Evolutionary conservation across 176 grass and related monocot species (phyloP).

Genomic region (Carex cristatella): DNA sequence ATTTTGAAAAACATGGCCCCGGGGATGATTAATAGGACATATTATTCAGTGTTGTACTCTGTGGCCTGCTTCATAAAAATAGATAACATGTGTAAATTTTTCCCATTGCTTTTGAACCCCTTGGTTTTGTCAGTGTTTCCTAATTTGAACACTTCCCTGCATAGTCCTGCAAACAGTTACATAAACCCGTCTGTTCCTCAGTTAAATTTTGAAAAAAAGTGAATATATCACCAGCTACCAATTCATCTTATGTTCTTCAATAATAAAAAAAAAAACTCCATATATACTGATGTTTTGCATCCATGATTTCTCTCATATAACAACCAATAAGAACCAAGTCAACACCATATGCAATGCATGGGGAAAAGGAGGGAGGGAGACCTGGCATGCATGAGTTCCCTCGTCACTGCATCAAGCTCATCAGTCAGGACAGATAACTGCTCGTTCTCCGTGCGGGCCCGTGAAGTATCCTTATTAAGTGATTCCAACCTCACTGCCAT

Average conservation of each 20-base stretch:
- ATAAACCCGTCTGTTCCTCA: background rate
- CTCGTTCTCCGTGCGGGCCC: conserved; percentile 8
- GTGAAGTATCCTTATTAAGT: conserved; percentile 16
- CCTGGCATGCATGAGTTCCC: conserved; percentile 6
- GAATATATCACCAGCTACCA: background rate
- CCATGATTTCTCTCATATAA: background rate
- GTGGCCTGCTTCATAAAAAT: background rate
- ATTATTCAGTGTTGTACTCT: background rate
- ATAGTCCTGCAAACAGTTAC: too few relatives aligned
- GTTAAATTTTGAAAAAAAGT: background rate
- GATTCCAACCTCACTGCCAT: conserved; percentile 2
- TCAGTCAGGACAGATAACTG: background rate
- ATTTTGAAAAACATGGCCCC: background rate
- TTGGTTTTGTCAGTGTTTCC: background rate
- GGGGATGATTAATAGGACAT: background rate
- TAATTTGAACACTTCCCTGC: too few relatives aligned
- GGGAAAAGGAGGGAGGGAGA: background rate
- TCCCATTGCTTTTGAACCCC: background rate
- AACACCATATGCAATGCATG: background rate
- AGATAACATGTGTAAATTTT: background rate
- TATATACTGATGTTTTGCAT: background rate
- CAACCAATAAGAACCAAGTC: background rate
- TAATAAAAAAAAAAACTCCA: background rate
- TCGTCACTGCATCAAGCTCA: background rate
- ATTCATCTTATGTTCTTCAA: background rate